These are phyloP conservation scores for Castanea sativa DNA, from an alignment of 306 rosid genomes.

Conservation along the genomic window DNA sequence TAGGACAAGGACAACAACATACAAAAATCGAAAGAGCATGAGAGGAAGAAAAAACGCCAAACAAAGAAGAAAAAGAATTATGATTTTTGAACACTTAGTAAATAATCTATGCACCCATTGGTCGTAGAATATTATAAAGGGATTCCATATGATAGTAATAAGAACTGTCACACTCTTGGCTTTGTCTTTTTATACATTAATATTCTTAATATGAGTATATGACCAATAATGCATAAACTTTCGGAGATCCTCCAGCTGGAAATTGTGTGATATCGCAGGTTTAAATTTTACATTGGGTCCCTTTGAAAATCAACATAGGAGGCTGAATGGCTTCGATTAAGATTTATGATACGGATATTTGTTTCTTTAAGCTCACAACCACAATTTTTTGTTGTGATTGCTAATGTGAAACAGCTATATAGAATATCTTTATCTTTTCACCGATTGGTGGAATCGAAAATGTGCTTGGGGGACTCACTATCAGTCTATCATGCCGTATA, in stretches of 20 bases:
- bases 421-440: conserved; percentile 15
- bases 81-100: background rate
- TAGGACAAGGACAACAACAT: too few species aligned
- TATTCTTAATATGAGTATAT: conserved; percentile 16
- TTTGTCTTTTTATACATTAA: background rate
- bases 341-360: conserved; percentile 1
- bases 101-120: background rate
- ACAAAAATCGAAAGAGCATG: too few species aligned
- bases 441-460: conserved; percentile 24
- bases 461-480: background rate
- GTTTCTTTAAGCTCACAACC: conserved; percentile 5
- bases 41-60: too few species aligned
- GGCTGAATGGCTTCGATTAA: conserved; percentile 4
- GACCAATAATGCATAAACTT: conserved; percentile 48
- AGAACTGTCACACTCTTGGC: conserved; percentile 12
- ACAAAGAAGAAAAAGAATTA: too few species aligned
- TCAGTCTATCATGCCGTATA: conserved; percentile 14
- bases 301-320: background rate
- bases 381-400: background rate
- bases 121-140: background rate
- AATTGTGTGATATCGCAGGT: background rate
- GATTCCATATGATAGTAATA: background rate
- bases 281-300: conserved; percentile 7
- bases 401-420: conserved; percentile 19
- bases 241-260: conserved; percentile 55